Base-by-base conservation (phyloP, 148 eudicot genomes). In the Selenicereus undatus region DNA sequence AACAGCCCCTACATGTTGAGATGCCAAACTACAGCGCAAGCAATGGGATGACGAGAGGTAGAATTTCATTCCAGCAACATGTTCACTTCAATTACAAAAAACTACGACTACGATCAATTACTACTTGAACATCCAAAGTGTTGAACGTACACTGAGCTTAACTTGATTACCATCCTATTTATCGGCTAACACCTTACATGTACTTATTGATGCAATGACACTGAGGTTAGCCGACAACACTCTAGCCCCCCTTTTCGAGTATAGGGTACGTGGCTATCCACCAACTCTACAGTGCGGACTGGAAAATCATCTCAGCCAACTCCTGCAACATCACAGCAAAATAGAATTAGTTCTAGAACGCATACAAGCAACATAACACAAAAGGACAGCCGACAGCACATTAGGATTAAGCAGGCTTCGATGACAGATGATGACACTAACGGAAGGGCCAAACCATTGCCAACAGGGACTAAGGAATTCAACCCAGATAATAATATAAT, bases 301-400 rank as follows among this genome's bases (percentile, higher is more conserved):
- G 91, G 87, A 95, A 90, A 45, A 95, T 93, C 98, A 95, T 95
- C 90, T 95, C 98, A 2, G 94, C 93, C 35, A 93, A 89, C 88
- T 95, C 98, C 97, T 94, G 96, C 89, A 86, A 80, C 22, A 48
- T 74, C 35, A 66, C 30, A 66, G 52, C 32, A 29, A 42, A 3
- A 27, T 4, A 62, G 11, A 39, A 17, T 35, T 72, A 65, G 39
- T 29, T 69, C 14, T 21, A 27, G 5, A 54, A 2, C 22, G 30
- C 29, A 24, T 1, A 16, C 17, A 20, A 11, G 18, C 71, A 22
- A 64, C 18, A 30, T 4, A 32, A 1, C 18, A 30, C 4, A 32
- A 3, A 48, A 45, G 14, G 29, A n/a, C 11, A 22, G 36, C 11
- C 27, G 56, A 73, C 6, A 27, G 7, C 24, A 81, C 43, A 20